Percentiles rank a stretch among this genome's conserved stretches.
Conservation (phyloP, 1,284 basidiomycete genomes). For the Ganoderma resinaceum region DNA sequence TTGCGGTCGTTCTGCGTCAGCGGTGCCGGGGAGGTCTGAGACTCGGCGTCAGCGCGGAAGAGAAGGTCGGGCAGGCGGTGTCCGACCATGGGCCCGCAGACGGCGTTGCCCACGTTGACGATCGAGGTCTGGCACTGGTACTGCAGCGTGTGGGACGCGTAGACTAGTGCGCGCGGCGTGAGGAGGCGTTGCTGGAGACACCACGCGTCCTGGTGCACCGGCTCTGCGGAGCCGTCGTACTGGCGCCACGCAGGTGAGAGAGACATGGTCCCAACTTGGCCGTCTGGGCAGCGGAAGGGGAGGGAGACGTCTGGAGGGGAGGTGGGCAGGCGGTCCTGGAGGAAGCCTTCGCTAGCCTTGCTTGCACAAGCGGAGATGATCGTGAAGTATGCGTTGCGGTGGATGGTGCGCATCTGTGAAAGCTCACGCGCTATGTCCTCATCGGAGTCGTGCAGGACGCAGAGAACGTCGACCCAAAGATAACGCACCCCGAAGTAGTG, state of each 20-base stretch:
- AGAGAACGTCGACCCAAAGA: constrained; percentile 21
- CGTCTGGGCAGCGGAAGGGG: constrained; percentile 16
- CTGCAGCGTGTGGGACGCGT: constrained; percentile 25
- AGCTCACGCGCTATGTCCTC: constrained; percentile 17
- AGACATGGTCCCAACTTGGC: constrained; percentile 16
- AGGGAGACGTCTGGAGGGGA: constrained; percentile 10
- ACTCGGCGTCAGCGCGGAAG: constrained; percentile 13
- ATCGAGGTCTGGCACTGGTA: constrained; percentile 22
- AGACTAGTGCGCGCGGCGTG: constrained; percentile 23
- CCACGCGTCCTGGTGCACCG: constrained; percentile 24
- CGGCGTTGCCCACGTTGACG: constrained; percentile 22
- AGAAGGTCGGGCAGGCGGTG: constrained; percentile 18
- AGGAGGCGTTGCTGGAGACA: constrained; percentile 26
- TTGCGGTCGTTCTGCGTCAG: constrained; percentile 8
- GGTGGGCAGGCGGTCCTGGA: constrained; percentile 14
- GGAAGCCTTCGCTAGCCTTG: constrained; percentile 16
- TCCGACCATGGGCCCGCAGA: constrained; percentile 6
- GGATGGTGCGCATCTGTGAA: constrained; percentile 8
- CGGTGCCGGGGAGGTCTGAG: background rate
- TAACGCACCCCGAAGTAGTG: constrained; percentile 20
- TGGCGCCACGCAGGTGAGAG: constrained; percentile 19
- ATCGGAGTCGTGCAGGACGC: constrained; percentile 18
- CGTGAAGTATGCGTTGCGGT: constrained; percentile 21
- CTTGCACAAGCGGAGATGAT: constrained; percentile 18
- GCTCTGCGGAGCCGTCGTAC: constrained; percentile 18